Evolutionary conservation across 2,329 filamentous ascomycete genomes (phyloP).

Genomic region (Xylariaceae sp.): DNA sequence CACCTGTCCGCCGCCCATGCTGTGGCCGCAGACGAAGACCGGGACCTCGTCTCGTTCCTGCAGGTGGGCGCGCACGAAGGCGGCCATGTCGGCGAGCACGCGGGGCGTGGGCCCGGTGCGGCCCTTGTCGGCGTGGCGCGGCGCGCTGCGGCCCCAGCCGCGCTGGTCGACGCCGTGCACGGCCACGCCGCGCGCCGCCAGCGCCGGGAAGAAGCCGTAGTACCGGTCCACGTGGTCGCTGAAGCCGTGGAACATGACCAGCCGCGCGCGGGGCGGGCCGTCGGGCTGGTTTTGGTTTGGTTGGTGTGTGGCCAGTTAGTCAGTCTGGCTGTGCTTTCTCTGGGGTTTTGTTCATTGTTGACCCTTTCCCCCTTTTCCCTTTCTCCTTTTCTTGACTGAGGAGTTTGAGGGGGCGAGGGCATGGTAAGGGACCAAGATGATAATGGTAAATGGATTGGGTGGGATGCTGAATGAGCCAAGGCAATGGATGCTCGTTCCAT

Average conservation of each 20-base stretch:
- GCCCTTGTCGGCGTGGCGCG: conserved; percentile 54
- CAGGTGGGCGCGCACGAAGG: conserved; percentile 58
- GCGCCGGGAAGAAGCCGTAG: conserved; percentile 61
- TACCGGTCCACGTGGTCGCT: conserved; percentile 79
- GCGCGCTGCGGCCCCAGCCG: conserved; percentile 76
- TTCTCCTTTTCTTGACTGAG: too few species aligned
- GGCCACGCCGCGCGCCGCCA: conserved; percentile 66
- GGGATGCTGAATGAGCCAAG: too few species aligned
- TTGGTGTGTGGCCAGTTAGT: background rate
- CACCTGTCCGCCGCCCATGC: conserved; percentile 79
- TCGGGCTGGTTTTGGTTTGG: conserved; percentile 40
- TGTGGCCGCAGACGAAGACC: conserved; percentile 81
- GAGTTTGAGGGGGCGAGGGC: too few species aligned
- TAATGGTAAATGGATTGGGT: too few species aligned
- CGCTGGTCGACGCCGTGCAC: conserved; percentile 76
- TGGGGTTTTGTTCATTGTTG: too few species aligned
- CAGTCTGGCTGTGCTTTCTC: background rate
- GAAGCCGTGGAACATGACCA: conserved; percentile 85
- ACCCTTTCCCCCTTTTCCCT: too few species aligned
- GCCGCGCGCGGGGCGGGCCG: conserved; percentile 54
- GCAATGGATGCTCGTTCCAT: too few species aligned
- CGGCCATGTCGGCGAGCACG: conserved; percentile 71
- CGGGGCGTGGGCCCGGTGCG: conserved; percentile 64
- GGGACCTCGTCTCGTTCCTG: conserved; percentile 39
- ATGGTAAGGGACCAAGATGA: too few species aligned